Percentiles rank a stretch among this genome's conserved stretches.
Evolutionary conservation across 2,329 filamentous ascomycete genomes (phyloP).

Genomic region (Cadophora sp.): DNA sequence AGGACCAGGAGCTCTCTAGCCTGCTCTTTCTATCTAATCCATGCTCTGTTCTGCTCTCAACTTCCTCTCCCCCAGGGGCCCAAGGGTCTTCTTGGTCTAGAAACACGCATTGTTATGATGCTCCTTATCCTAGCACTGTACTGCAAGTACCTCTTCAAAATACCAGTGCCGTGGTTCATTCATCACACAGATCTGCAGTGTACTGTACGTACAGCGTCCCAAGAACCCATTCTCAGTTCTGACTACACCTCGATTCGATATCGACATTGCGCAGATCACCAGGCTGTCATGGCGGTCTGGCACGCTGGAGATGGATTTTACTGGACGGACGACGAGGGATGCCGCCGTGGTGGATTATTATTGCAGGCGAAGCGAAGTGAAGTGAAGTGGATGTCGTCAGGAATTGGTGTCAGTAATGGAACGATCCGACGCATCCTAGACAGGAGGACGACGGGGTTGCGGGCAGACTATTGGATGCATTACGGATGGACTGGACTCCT

Average conservation of each 20-base stretch:
- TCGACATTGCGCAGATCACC: neutral
- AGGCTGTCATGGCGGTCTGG: neutral
- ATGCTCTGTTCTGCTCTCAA: neutral
- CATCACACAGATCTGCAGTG: neutral
- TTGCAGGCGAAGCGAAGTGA: neutral
- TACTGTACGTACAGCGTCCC: neutral
- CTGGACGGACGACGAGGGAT: neutral
- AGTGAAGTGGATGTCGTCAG: too few species aligned
- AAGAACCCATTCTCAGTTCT: slow-evolving; percentile 14
- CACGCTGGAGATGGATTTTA: neutral
- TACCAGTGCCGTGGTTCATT: slow-evolving; percentile 9
- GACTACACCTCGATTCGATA: slow-evolving; percentile 11
- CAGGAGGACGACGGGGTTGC: neutral
- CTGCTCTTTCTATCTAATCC: neutral
- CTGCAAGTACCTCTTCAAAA: neutral
- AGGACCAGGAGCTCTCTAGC: neutral
- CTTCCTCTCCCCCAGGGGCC: neutral
- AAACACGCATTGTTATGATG: neutral
- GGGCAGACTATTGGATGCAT: slow-evolving; percentile 14
- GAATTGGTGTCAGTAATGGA: neutral
- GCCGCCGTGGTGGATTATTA: slow-evolving; percentile 6
- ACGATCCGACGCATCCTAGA: neutral
- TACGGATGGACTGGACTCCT: slow-evolving; percentile 9
- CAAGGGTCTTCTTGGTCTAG: too few species aligned
- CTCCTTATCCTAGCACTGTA: neutral